A percentile compares a stretch with the other conserved stretches of the same genome.
Conservation (phyloP, 2,329 filamentous ascomycete species). For the Huntiella bhutanensis region DNA sequence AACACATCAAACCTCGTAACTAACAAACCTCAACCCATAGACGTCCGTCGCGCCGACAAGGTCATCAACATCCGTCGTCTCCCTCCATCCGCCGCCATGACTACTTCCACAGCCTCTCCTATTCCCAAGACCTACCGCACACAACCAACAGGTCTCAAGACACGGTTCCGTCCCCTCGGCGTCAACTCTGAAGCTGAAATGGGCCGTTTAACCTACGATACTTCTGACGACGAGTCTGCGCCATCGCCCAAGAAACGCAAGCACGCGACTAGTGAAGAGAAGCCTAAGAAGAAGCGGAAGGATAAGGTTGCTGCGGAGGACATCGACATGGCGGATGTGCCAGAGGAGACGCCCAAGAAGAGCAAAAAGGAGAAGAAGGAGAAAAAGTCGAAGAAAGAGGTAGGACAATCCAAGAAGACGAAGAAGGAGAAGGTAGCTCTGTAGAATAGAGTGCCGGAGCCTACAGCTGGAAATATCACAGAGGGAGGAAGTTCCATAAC, state of each 20-base stretch:
- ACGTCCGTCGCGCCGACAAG: conserved; percentile 6
- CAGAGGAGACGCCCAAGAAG: neutral
- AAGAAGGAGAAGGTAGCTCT: neutral
- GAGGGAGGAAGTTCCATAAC: neutral
- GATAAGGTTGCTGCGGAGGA: conserved; percentile 4
- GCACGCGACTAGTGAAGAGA: conserved; percentile 2
- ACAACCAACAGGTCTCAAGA: conserved; percentile 48
- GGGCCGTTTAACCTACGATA: conserved; percentile 9
- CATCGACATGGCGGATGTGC: neutral
- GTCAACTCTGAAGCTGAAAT: conserved; percentile 27
- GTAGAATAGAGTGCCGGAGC: neutral
- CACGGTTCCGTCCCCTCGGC: conserved; percentile 50
- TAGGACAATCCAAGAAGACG: conserved; percentile 1
- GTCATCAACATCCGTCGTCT: conserved; percentile 10
- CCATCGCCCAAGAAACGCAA: conserved; percentile 11
- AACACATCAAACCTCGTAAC: neutral
- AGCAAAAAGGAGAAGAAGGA: conserved; percentile 10
- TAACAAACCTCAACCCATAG: neutral
- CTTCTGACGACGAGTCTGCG: conserved; percentile 8
- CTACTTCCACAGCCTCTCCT: conserved; percentile 1
- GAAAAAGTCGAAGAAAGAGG: conserved; percentile 9
- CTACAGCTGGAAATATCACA: neutral
- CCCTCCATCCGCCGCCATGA: conserved; percentile 1
- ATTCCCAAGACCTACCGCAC: conserved; percentile 29
- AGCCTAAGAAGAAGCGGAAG: conserved; percentile 11